phyloP scores from a whole-genome alignment of 306 rosid species.

The Hippophae tibetana region DNA sequence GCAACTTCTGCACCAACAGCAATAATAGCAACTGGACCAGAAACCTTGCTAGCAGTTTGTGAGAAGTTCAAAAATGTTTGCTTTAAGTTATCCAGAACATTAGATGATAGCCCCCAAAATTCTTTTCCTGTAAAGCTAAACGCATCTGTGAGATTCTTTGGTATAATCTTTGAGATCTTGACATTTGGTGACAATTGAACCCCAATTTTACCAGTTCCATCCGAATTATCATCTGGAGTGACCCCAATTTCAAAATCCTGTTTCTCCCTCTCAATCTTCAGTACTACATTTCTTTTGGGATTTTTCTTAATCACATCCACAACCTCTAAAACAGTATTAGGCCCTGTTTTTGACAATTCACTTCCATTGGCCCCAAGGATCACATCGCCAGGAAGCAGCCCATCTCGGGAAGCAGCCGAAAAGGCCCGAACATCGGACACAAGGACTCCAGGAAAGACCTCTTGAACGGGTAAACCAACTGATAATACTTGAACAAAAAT shows the following conservation, averaged over 20 bases:
- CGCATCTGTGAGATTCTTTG: slow-evolving; percentile 46
- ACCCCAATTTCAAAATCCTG: slow-evolving; percentile 53
- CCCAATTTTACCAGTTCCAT: slow-evolving; percentile 95
- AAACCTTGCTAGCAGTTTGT: slow-evolving; percentile 78
- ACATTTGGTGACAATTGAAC: slow-evolving; percentile 85
- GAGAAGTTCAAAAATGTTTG: slow-evolving; percentile 80
- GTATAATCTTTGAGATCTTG: slow-evolving; percentile 49
- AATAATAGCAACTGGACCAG: slow-evolving; percentile 91
- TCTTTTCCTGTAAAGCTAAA: slow-evolving; percentile 53
- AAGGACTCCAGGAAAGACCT: slow-evolving; percentile 77
- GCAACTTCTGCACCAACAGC: slow-evolving; percentile 97
- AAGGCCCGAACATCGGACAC: slow-evolving; percentile 78
- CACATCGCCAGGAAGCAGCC: slow-evolving; percentile 79
- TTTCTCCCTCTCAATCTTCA: slow-evolving; percentile 62
- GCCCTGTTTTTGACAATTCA: slow-evolving; percentile 55
- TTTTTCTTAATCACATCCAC: slow-evolving; percentile 62
- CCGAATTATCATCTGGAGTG: slow-evolving; percentile 77
- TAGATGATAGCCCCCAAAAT: slow-evolving; percentile 61
- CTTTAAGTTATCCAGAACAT: slow-evolving; percentile 65
- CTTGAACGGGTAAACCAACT: slow-evolving; percentile 93
- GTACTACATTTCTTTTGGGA: slow-evolving; percentile 62
- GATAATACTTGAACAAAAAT: slow-evolving; percentile 75
- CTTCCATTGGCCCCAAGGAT: slow-evolving; percentile 67
- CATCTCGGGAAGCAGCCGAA: slow-evolving; percentile 90
- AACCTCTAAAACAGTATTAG: slow-evolving; percentile 57